Evolutionary conservation across 2,329 filamentous ascomycete genomes (phyloP).

Genomic region (Elsinoe arachidis): DNA sequence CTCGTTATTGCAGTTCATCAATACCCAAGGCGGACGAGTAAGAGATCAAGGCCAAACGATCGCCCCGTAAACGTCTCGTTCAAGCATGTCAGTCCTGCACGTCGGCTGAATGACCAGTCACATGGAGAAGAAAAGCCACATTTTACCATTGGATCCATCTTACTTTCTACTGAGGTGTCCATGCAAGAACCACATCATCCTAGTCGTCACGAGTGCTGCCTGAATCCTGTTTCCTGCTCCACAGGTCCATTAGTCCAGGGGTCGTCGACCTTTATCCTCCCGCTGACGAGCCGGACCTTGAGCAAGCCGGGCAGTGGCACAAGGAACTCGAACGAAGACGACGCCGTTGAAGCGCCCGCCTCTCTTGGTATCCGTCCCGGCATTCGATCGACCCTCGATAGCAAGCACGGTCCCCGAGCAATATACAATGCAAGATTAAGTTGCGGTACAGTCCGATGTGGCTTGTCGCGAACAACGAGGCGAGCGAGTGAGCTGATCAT

Average conservation of each 20-base stretch:
- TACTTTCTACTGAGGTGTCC: background rate
- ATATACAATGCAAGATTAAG: slow-evolving; percentile 10
- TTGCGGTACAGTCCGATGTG: slow-evolving; percentile 2
- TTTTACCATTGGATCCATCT: too few relatives aligned
- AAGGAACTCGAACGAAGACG: too few relatives aligned
- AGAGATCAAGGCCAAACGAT: too few relatives aligned
- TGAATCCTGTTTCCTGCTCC: background rate
- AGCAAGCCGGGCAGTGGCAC: background rate
- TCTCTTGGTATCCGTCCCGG: slow-evolving; percentile 4
- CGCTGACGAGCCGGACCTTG: slow-evolving; percentile 7
- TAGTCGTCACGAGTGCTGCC: background rate
- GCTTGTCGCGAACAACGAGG: background rate
- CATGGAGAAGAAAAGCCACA: too few relatives aligned
- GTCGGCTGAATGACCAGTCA: too few relatives aligned
- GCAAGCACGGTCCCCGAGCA: slow-evolving; percentile 1
- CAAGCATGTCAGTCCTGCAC: too few relatives aligned
- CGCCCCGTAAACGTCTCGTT: too few relatives aligned
- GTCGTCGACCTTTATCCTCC: background rate
- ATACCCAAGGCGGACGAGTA: too few relatives aligned
- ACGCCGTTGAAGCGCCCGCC: background rate
- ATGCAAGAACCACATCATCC: background rate
- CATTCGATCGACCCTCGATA: background rate
- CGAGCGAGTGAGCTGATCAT: background rate
- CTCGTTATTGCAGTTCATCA: too few relatives aligned
- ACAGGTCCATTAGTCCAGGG: background rate